Evolutionary conservation across 371 early-diverging fungal genomes (phyloP), one percentile per base, ranked within the genome.

Genomic region (Syncephalastrum contaminatum): DNA sequence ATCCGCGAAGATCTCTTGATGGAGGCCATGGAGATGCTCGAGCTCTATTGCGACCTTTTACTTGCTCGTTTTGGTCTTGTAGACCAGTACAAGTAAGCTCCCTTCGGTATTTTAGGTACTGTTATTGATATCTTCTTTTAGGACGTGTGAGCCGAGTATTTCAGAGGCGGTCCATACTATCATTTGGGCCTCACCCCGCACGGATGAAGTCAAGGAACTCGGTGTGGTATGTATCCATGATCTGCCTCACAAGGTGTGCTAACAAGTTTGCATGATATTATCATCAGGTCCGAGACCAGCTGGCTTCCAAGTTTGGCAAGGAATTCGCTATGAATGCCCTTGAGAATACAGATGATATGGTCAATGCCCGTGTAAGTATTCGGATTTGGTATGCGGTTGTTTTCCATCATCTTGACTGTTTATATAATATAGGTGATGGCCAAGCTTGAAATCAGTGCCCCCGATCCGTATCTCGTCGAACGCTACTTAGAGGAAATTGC

Each of bases 11-110:
- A 97, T 72, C 84, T 88, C 50, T 74, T 82, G 54, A 79, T 88
- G 36, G 98, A 97, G 67, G 96, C 92, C 5, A 63, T 96, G 79
- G 98, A 97, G 70, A 89, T 92, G 30, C 67, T 96, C 43, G 93
- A 95, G 64, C 82, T 95, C 16, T 92, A 90, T 56, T 92, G 93
- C 62, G 96, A 97, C 64, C 69, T 93, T 25, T 70, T 97, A 24
- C 68, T 89, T 36, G 92, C 96, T 6, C 87, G 96, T 3, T 92
- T 90, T 61, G 96, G 94, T 0, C 70, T 95, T 22, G 50, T 97
- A 27, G 95, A 95, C 58, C 81, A 86, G 59, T 78, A 88, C 75
- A 87, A 84, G 89, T 88, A 84, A 40, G 74, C 51, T n/a, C 16
- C 22, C 13, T 2, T 49, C 22, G 13, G 10, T 24, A 12, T 49